Evolutionary conservation across 2,329 filamentous ascomycete species (phyloP).

Genomic region (Raffaelea albimanens): DNA sequence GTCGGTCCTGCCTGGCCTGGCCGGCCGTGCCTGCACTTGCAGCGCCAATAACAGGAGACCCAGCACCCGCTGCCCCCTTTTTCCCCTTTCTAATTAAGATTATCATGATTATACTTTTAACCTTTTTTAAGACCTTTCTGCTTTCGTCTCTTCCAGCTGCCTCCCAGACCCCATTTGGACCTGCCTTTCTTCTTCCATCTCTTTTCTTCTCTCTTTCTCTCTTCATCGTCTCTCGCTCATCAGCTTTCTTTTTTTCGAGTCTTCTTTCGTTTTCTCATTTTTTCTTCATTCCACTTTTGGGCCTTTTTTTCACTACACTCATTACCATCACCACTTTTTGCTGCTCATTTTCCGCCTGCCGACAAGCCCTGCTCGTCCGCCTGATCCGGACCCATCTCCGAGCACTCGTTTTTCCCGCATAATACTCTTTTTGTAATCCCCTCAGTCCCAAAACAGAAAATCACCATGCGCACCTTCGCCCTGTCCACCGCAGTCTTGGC

Average conservation of each 20-base stretch:
- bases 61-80: neutral
- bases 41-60: too few species aligned
- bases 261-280: neutral
- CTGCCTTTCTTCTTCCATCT: neutral
- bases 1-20: too few species aligned
- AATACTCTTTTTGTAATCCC: neutral
- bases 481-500: slow-evolving; percentile 39
- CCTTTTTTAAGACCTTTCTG: neutral
- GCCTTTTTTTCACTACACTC: neutral
- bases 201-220: neutral
- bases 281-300: neutral
- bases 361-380: neutral
- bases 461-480: slow-evolving; percentile 36
- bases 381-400: too few species aligned
- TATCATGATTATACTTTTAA: neutral
- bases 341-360: neutral
- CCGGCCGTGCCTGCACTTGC: too few species aligned
- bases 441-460: slow-evolving; percentile 10
- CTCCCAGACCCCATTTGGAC: too few species aligned
- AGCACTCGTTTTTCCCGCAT: too few species aligned
- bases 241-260: neutral
- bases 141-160: neutral
- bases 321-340: neutral
- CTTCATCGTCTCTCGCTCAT: slow-evolving; percentile 7
- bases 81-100: neutral